Evolutionary conservation across 2,329 filamentous ascomycete species (phyloP), one percentile per base, ranked within the genome.

Genomic region (Colletotrichum sp.): DNA sequence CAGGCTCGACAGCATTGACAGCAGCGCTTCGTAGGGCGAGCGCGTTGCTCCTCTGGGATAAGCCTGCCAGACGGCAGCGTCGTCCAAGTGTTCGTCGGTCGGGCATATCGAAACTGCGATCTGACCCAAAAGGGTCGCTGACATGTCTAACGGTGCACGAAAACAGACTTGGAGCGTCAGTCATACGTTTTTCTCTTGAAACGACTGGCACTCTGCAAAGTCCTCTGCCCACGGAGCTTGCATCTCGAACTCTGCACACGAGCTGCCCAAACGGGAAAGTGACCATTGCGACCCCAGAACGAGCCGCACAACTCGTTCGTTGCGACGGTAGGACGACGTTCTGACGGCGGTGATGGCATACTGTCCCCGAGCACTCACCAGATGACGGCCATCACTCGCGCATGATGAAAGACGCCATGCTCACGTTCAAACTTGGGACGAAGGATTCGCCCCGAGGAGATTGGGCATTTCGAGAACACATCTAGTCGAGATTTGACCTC

Each of bases 61-160:
- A 15, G 24, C 55, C 68, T 67, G 36, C 36, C 18, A 69, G 21
- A 7, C n/a, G 63, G 32, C 69, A 60, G n/a, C 62, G 36, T 26
- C 36, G 64, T 52, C 44, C 34, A 69, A 64, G 73, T 36, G 64
- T 69, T 72, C 57, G 28, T 69, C 74, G 71, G 70, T 76, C 66
- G 71, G 70, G 49, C 65, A 26, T 16, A 57, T 66, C 65, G 74
- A 76, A 69, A 73, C 70, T 44, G 59, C 57, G 59, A 64, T 32
- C 55, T 76, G 70, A 59, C 57, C 69, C 49, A 52, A 49, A 68
- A 24, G 32, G 59, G 24, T 49, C n/a, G 21, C 49, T 52, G 64
- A 36, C 57, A 30, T 64, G n/a, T 44, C 26, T 16, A 64, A 73
- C 39, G 39, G 44, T 39, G 64, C 69, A 68, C 71, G 3, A 34